These are phyloP conservation scores for Fraxinus anomala DNA, from an alignment of 257 asterid species.

Conservation along the genomic window DNA sequence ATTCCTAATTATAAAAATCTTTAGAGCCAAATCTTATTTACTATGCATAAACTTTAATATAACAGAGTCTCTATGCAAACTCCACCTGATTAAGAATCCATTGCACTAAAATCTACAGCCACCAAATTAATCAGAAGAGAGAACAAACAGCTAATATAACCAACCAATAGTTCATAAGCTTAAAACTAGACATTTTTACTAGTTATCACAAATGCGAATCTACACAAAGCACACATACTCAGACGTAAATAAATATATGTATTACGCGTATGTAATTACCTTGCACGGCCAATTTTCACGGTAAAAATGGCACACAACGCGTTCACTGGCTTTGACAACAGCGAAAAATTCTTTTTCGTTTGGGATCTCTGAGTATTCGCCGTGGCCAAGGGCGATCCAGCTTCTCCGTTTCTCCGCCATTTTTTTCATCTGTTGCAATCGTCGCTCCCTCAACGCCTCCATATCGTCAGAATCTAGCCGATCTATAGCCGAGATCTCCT, in stretches of 20 bases:
- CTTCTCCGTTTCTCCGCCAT: slow-evolving; percentile 95
- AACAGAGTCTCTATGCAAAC: not conserved
- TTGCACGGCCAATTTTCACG: slow-evolving; percentile 99
- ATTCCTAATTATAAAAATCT: not conserved
- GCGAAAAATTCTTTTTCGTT: slow-evolving; percentile 92
- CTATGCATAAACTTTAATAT: not conserved
- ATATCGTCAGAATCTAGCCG: slow-evolving; percentile 80
- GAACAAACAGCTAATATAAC: not conserved
- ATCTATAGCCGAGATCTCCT: slow-evolving; percentile 80
- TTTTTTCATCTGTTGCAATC: slow-evolving; percentile 97
- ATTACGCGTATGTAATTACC: slow-evolving; percentile 42
- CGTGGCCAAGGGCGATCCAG: slow-evolving; percentile 91
- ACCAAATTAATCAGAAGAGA: not conserved
- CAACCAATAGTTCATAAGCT: not conserved
- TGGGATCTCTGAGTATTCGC: slow-evolving; percentile 89
- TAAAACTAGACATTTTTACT: not conserved
- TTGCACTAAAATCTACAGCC: not conserved
- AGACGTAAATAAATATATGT: not conserved
- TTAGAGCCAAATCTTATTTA: not conserved
- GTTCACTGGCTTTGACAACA: slow-evolving; percentile 87
- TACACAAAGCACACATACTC: not conserved
- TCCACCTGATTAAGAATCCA: slow-evolving; percentile 1
- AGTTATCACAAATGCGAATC: slow-evolving; percentile 10
- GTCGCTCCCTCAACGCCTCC: slow-evolving; percentile 82
- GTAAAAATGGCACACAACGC: slow-evolving; percentile 97